Conservation (phyloP, 2,329 filamentous ascomycete species). For the Clarireedia homoeocarpa region DNA sequence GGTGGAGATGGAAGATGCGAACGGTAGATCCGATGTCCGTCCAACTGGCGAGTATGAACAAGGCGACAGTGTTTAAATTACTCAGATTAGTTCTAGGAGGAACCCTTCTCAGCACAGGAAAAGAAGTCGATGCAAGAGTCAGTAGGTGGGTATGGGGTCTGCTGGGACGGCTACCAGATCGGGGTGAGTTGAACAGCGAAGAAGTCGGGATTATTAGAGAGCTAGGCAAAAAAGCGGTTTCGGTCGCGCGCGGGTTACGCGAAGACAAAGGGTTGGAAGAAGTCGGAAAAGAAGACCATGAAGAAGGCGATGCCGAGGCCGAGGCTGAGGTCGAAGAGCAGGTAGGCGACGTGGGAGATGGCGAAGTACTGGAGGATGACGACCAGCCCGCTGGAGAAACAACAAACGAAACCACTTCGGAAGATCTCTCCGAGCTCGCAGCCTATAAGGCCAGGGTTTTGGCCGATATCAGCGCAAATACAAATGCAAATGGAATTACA, state of each 20-base stretch:
- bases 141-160: conserved; percentile 84
- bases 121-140: conserved; percentile 53
- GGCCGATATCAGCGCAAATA: background rate
- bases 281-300: conserved; percentile 30
- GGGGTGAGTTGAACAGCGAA: conserved; percentile 65
- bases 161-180: conserved; percentile 65
- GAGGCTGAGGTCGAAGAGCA: conserved; percentile 32
- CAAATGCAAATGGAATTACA: background rate
- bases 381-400: background rate
- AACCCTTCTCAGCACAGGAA: conserved; percentile 48
- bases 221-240: conserved; percentile 69
- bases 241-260: conserved; percentile 30
- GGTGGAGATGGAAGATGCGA: conserved; percentile 46
- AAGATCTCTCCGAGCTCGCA: background rate
- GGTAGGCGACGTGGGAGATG: conserved; percentile 9
- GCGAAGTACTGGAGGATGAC: background rate
- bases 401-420: background rate
- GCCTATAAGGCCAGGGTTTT: background rate
- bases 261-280: conserved; percentile 34
- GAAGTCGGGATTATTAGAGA: conserved; percentile 73
- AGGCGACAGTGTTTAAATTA: conserved; percentile 57
- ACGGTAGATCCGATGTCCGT: conserved; percentile 48
- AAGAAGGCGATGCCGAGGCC: conserved; percentile 32
- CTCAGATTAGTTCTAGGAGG: conserved; percentile 58
- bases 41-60: conserved; percentile 57